Evolutionary conservation across 495 filamentous ascomycete genomes (phyloP), one percentile per base, ranked within the genome.

Genomic region (Aspergillus mulundensis): DNA sequence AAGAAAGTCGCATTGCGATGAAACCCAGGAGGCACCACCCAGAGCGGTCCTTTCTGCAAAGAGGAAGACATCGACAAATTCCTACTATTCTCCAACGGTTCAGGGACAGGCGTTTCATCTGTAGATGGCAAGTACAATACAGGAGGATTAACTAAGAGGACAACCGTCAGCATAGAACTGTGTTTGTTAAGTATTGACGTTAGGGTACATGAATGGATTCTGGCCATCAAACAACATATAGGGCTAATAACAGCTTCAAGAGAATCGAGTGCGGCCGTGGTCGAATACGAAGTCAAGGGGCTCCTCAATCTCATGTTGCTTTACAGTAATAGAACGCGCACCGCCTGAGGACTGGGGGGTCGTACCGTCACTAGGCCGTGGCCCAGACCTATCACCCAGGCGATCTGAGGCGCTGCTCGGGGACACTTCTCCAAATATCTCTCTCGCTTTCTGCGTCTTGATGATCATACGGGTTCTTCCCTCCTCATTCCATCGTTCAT

Each of bases 1-100:
- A 87, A 81, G 64, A 91, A 92, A 24, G 81, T 83, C 2, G 81
- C 82, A 63, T 94, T 94, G 3, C 86, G 87, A 53, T 89, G 86
- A 52, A 94, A 91, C 0, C 83, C 84, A 1, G 85, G 79, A 1
- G 89, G 89, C 41, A 84, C 86, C 39, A 92, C 81, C 57, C 91
- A 89, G 7, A 74, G 56, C 0, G 65, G 62, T 10, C 69, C 62
- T 18, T 25, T 57, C 12, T 61, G 61, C 18, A 64, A 56, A 11
- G 62, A 61, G 5, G 58, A 65, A 7, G 67, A 67, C 5, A 66
- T 41, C 7, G 62, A 39, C 11, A 67, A 50, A 23, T 54, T n/a
- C 25, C 40, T 65, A 39, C 66, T 69, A 23, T 62, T 50, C 19
- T 52, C 53, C 28, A 69, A 10, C 19, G 66, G 59, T 14, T 68